Conservation (phyloP, 768 basidiomycete genomes). For the Chalciporus piperatus region DNA sequence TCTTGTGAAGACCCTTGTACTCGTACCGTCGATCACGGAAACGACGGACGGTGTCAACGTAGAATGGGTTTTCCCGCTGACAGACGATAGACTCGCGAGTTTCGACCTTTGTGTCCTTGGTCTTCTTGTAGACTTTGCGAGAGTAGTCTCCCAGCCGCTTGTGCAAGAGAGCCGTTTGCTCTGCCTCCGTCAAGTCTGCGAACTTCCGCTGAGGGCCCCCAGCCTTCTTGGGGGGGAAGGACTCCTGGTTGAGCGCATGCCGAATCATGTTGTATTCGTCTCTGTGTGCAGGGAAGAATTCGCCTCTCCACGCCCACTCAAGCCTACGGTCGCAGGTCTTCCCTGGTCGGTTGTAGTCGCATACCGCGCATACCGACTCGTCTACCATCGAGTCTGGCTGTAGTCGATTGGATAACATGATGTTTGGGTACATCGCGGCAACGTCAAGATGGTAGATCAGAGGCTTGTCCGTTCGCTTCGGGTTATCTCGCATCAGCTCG, state of each 20-base stretch:
- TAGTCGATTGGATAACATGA: conserved; percentile 99
- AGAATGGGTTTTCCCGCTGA: conserved; percentile 97
- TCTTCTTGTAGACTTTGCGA: conserved; percentile 97
- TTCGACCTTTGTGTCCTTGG: conserved; percentile 95
- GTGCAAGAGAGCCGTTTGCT: conserved; percentile 90
- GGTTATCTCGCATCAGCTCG: conserved; percentile 88
- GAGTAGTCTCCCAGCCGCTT: conserved; percentile 99
- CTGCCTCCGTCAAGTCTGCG: conserved; percentile 73
- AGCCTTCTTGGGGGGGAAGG: conserved; percentile 79
- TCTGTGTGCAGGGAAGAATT: conserved; percentile 94
- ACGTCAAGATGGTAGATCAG: conserved; percentile 99
- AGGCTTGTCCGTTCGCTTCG: conserved; percentile 84
- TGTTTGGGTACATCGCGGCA: conserved; percentile 99
- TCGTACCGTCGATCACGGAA: conserved; percentile 98
- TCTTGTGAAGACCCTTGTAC: conserved; percentile 97
- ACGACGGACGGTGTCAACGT: conserved; percentile 94
- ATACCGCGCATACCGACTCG: conserved; percentile 94
- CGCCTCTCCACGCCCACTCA: conserved; percentile 98
- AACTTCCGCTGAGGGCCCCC: conserved; percentile 77
- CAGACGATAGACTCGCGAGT: conserved; percentile 93
- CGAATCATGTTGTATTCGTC: conserved; percentile 99
- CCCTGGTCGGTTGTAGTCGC: conserved; percentile 95
- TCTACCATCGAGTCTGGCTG: conserved; percentile 98
- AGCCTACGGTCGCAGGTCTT: conserved; percentile 92
- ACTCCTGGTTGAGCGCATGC: conserved; percentile 92